These are phyloP conservation scores for Boletellus deceptivus DNA, from an alignment of 1,284 basidiomycete species.

Conservation along the genomic window DNA sequence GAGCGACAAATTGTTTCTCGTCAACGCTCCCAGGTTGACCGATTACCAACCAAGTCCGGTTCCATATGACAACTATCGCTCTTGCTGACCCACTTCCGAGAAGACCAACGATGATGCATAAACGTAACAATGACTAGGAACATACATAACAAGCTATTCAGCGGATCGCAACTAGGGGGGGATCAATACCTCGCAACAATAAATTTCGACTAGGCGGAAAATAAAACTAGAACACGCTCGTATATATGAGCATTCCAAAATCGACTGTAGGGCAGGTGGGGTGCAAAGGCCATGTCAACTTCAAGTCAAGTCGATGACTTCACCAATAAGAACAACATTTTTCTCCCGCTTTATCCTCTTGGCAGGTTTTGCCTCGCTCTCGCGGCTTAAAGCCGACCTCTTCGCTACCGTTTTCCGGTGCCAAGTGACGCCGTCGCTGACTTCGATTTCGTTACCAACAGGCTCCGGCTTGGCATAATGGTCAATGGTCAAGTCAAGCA, in stretches of 20 bases:
- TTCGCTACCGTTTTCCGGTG: slow-evolving; percentile 8
- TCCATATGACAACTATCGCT: too few species aligned
- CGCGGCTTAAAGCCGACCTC: neutral
- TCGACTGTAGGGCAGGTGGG: neutral
- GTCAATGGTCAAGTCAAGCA: slow-evolving; percentile 24
- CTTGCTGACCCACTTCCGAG: too few species aligned
- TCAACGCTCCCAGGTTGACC: neutral
- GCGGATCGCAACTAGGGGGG: neutral
- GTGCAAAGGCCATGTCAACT: neutral
- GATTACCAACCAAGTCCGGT: neutral
- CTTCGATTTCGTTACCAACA: slow-evolving; percentile 4
- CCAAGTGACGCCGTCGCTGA: slow-evolving; percentile 1
- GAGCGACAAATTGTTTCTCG: neutral
- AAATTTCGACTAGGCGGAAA: neutral
- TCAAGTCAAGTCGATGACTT: slow-evolving; percentile 34
- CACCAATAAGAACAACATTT: slow-evolving; percentile 8
- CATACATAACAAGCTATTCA: neutral
- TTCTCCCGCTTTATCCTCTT: slow-evolving; percentile 31
- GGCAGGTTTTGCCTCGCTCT: slow-evolving; percentile 4
- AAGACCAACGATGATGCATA: neutral
- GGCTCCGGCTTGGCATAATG: slow-evolving; percentile 11
- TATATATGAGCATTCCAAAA: neutral
- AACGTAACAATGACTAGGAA: neutral
- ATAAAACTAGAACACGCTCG: neutral
- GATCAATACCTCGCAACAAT: neutral